phyloP scores from a whole-genome alignment of 2,329 filamentous ascomycete genomes.

The Tolypocladium guangdongense region DNA sequence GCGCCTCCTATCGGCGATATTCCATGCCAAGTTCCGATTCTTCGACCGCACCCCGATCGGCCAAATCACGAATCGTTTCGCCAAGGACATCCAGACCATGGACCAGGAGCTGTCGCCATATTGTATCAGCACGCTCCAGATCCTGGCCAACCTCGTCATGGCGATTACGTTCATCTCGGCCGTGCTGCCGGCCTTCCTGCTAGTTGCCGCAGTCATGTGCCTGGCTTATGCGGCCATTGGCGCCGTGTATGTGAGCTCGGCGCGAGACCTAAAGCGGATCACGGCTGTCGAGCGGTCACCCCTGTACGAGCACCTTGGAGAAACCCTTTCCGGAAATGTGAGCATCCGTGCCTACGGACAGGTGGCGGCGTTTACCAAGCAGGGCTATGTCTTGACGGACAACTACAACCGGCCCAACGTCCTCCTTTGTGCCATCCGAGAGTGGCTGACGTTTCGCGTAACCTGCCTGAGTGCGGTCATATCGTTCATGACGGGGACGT shows the following conservation, averaged over 20 bases:
- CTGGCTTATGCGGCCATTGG: neutral
- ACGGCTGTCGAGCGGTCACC: neutral
- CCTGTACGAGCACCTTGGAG: neutral
- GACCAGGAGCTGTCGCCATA: neutral
- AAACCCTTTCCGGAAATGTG: neutral
- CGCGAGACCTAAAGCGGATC: neutral
- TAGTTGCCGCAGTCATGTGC: neutral
- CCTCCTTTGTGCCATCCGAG: neutral
- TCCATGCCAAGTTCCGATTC: constrained; percentile 4
- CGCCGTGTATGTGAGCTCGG: neutral
- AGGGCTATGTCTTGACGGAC: neutral
- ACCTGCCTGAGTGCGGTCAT: neutral
- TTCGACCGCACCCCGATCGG: constrained; percentile 1
- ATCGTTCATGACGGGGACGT: neutral
- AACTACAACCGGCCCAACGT: neutral
- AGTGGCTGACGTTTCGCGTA: neutral
- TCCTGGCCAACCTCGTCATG: neutral
- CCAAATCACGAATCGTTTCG: constrained; percentile 2
- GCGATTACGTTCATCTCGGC: neutral
- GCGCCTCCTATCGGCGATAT: constrained; percentile 1
- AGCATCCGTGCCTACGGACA: constrained; percentile 1
- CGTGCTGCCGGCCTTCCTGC: neutral
- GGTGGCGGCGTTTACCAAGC: neutral
- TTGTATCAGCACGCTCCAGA: neutral
- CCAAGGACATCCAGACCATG: constrained; percentile 1